Conservation (phyloP, 306 rosid species). For the Aeschynomene evenia region DNA sequence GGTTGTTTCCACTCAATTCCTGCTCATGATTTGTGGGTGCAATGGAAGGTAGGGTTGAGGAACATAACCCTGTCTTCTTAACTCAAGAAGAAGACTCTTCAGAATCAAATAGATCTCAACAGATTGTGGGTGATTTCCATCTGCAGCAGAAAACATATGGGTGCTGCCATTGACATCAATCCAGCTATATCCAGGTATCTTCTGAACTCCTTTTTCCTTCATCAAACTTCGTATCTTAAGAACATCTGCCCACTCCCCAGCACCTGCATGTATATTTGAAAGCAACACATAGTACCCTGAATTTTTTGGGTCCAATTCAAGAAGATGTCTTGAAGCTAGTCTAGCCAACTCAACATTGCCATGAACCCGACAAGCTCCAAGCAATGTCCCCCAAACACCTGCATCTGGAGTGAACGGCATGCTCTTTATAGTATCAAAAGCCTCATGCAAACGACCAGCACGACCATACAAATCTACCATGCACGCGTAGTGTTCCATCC, state of each 20-base stretch:
- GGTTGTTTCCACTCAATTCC: constrained; percentile 26
- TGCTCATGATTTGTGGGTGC: constrained; percentile 52
- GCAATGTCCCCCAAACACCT: constrained; percentile 87
- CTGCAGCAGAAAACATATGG: constrained; percentile 73
- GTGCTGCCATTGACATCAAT: constrained; percentile 67
- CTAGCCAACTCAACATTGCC: constrained; percentile 73
- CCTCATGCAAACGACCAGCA: constrained; percentile 64
- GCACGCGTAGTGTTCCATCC: constrained; percentile 78
- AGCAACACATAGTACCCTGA: constrained; percentile 81
- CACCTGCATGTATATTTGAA: constrained; percentile 68
- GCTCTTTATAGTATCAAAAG: constrained; percentile 61
- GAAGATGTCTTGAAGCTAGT: constrained; percentile 59
- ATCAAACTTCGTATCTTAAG: constrained; percentile 60
- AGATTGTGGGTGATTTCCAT: constrained; percentile 64
- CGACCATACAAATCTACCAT: constrained; percentile 81
- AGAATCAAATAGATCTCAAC: constrained; percentile 53
- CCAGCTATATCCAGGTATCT: constrained; percentile 83
- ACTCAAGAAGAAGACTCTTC: constrained; percentile 58
- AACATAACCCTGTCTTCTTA: constrained; percentile 73
- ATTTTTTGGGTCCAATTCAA: constrained; percentile 66
- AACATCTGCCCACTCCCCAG: constrained; percentile 72
- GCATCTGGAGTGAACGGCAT: constrained; percentile 82
- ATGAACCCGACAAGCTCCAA: constrained; percentile 83
- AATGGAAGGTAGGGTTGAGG: constrained; percentile 71
- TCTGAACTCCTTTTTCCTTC: constrained; percentile 73